phyloP scores from a whole-genome alignment of 345 rosid genomes.

The Eucalyptus pauciflora region DNA sequence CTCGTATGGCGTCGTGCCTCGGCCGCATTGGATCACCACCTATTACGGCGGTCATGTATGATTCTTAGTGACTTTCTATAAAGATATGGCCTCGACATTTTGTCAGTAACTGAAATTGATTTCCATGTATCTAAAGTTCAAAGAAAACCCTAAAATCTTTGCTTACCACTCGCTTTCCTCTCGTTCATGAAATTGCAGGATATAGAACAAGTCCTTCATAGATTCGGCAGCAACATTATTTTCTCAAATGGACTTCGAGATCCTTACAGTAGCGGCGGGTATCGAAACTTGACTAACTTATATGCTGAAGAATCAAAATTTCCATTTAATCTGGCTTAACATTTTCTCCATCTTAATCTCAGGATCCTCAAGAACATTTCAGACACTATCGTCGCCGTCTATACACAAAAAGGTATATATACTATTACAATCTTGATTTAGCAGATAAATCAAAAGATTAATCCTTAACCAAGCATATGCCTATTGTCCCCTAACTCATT shows the following conservation, averaged over 20 bases:
- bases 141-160: background rate
- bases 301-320: background rate
- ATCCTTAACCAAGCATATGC: background rate
- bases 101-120: background rate
- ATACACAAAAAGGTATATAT: background rate
- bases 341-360: background rate
- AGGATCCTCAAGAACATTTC: background rate
- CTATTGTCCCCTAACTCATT: background rate
- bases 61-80: background rate
- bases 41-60: conserved; percentile 41
- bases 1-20: conserved; percentile 21
- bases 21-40: conserved; percentile 45
- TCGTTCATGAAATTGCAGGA: conserved; percentile 15
- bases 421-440: background rate
- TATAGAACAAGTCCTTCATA: conserved; percentile 16
- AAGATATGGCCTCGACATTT: background rate
- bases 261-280: conserved; percentile 58
- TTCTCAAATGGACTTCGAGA: conserved; percentile 54
- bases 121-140: background rate
- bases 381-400: background rate
- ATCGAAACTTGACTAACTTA: background rate
- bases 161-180: background rate
- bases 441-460: background rate
- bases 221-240: conserved; percentile 46
- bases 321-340: background rate